phyloP scores from a whole-genome alignment of 202 grass and related monocot genomes.

The Carex sylvatica region DNA sequence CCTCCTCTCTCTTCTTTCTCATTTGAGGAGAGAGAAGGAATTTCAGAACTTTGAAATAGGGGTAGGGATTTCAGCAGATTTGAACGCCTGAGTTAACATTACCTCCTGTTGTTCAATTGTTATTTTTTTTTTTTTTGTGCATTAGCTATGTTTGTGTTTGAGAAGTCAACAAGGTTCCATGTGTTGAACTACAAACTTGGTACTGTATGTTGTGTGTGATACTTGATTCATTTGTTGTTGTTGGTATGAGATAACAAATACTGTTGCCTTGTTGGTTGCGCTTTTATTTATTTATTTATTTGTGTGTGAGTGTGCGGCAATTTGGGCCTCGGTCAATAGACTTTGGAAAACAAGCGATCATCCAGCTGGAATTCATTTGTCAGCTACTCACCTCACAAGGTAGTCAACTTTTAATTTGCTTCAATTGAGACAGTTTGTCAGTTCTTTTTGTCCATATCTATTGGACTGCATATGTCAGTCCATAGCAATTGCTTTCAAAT shows the following conservation, averaged over 20 bases:
- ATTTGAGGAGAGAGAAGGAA: too few species aligned
- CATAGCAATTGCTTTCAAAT: not conserved
- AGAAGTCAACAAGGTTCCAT: not conserved
- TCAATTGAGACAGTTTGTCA: not conserved
- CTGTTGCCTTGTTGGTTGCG: too few species aligned
- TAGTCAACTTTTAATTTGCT: not conserved
- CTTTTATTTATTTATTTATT: too few species aligned
- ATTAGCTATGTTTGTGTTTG: not conserved
- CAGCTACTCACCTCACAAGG: not conserved
- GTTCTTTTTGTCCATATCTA: not conserved
- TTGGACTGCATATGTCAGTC: not conserved
- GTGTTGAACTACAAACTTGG: too few species aligned
- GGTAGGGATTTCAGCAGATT: too few species aligned
- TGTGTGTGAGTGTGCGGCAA: not conserved
- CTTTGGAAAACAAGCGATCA: not conserved
- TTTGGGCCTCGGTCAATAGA: not conserved
- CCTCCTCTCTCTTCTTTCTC: too few species aligned
- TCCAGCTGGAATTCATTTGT: not conserved
- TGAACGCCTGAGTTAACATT: too few species aligned
- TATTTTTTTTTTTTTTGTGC: not conserved
- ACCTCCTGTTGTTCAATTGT: not conserved
- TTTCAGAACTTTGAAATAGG: too few species aligned
- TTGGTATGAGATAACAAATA: not conserved
- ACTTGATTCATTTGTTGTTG: not conserved
- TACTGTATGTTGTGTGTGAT: not conserved